Evolutionary conservation across 2,329 filamentous ascomycete genomes (phyloP).

Genomic region (Coniella lustricola): DNA sequence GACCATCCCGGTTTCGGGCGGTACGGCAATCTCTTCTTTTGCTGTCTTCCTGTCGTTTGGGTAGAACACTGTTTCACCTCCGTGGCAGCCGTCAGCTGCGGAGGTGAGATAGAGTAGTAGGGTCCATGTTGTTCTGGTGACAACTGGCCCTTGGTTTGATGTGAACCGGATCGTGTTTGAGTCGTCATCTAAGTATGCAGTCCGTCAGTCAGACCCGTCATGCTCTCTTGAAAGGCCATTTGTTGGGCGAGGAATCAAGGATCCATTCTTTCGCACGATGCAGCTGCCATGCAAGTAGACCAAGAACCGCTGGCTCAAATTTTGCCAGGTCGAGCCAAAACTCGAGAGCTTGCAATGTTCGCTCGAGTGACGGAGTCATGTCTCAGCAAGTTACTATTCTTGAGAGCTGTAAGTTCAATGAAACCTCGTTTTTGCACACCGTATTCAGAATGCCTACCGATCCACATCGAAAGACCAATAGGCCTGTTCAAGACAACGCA

Average conservation of each 20-base stretch:
- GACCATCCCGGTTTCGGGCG: conserved; percentile 75
- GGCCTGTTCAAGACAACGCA: neutral
- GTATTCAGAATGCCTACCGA: neutral
- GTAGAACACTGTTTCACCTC: conserved; percentile 90
- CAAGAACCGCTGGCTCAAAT: too few species aligned
- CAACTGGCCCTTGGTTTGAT: conserved; percentile 31
- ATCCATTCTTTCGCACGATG: too few species aligned
- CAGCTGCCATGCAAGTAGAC: too few species aligned
- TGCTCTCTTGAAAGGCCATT: too few species aligned
- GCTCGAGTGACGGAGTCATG: too few species aligned
- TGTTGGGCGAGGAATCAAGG: too few species aligned
- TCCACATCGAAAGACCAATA: neutral
- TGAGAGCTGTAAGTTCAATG: too few species aligned
- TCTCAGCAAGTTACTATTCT: too few species aligned
- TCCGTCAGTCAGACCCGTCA: too few species aligned
- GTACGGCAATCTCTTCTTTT: conserved; percentile 62
- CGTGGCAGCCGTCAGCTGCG: conserved; percentile 63
- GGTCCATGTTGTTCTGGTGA: conserved; percentile 80
- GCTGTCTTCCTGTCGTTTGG: conserved; percentile 54
- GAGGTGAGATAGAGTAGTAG: conserved; percentile 81
- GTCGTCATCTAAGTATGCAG: conserved; percentile 65
- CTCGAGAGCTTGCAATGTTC: too few species aligned
- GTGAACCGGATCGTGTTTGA: conserved; percentile 64
- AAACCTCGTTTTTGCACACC: too few species aligned
- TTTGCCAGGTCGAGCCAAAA: too few species aligned